Percentiles rank a stretch among this genome's conserved stretches.
Evolutionary conservation across 1,139 yeast genomes (phyloP).

Genomic region (Nakaseomyces sp.): DNA sequence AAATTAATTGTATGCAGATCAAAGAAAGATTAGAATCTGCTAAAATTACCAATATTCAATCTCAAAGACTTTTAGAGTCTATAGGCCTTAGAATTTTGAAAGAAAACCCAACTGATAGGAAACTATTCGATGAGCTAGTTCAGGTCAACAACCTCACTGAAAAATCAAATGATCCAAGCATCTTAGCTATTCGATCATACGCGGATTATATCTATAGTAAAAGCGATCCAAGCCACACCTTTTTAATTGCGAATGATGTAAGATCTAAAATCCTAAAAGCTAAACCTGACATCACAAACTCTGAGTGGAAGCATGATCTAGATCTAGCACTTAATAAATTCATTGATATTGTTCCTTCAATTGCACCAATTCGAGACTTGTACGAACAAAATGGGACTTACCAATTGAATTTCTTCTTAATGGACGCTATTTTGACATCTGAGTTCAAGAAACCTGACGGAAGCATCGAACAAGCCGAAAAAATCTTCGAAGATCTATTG

Average conservation of each 20-base stretch:
- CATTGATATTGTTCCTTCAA: slow-evolving; percentile 16
- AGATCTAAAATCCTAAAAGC: slow-evolving; percentile 10
- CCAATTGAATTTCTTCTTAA: slow-evolving; percentile 9
- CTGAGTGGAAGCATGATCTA: slow-evolving; percentile 8
- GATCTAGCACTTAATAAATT: slow-evolving; percentile 18
- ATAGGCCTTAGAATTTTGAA: neutral
- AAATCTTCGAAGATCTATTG: slow-evolving; percentile 20
- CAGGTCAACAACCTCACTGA: neutral
- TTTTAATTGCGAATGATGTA: slow-evolving; percentile 16
- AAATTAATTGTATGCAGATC: slow-evolving; percentile 11
- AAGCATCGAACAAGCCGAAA: slow-evolving; percentile 19
- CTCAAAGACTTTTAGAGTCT: neutral
- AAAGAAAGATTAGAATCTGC: slow-evolving; percentile 11
- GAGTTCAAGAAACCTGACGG: slow-evolving; percentile 21
- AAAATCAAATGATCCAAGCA: slow-evolving; percentile 10
- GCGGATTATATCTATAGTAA: slow-evolving; percentile 16
- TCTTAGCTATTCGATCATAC: slow-evolving; percentile 15
- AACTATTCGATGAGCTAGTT: neutral
- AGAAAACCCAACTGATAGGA: slow-evolving; percentile 1
- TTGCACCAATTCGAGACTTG: slow-evolving; percentile 17
- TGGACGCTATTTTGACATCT: slow-evolving; percentile 17
- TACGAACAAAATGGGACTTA: slow-evolving; percentile 15
- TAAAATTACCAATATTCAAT: neutral
- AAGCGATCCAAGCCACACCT: slow-evolving; percentile 13
- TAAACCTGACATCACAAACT: slow-evolving; percentile 6